Evolutionary conservation across 139 green algal species (phyloP), one percentile per base, ranked within the genome.

Genomic region (Chlorella sp.): DNA sequence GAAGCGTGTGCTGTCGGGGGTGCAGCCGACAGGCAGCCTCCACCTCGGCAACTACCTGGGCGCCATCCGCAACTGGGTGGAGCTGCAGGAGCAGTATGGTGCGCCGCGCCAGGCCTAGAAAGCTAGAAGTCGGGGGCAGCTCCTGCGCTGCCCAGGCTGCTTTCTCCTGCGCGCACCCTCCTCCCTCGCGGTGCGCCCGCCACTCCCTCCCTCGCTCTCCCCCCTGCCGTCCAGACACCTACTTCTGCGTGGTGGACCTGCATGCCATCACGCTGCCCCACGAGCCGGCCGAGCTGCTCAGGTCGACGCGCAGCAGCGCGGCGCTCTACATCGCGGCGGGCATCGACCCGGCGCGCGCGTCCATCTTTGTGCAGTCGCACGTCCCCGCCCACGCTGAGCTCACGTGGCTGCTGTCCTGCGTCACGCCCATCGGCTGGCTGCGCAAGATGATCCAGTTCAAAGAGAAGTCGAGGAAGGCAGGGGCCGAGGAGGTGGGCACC

Each of bases 21-120:
- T 98, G 40, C 96, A 99, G 86, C 96, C 96, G 7, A 99, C 96
- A 17, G 96, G 96, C 14, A 90, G 83, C 43, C 82, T 98, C 23
- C 95, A 98, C 77, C 74, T 99, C 62, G 96, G 96, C 21, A 99
- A 99, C 83, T 99, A 99, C 79, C 71, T 99, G 61, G 96, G 96
- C 11, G 96, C 96, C 29, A 97, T 99, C 59, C 88, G 89, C 60
- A 98, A 98, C 78, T 99, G 95, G 94, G 93, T 98, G 12, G 84
- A 81, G 25, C 84, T 99, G 58, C 96, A 99, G 85, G 92, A 98
- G 12, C 56, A 90, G 35, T 96, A 95, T 77, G 90, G 92, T 93
- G 79, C 41, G 90, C 23, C 8, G 4, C 23, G 11, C 0, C 1
- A 45, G 48, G 17, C 48, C 48, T 21, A n/a, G n/a, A n/a, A n/a